Base-by-base conservation (phyloP, 306 rosid species). In the Boehmeria nivea region DNA sequence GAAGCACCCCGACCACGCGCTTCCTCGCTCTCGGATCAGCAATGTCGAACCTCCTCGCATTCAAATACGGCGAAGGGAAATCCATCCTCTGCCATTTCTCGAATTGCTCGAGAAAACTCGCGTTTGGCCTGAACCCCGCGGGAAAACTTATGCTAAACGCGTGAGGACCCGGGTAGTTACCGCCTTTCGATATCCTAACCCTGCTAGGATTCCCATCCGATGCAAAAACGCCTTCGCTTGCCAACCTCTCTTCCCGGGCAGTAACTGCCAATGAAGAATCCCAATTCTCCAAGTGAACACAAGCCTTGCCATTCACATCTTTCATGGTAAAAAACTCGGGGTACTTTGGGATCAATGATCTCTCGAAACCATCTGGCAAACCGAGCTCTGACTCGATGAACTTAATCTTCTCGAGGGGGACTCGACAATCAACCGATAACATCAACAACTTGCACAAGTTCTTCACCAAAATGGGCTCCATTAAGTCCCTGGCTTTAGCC, bases 21-120 rank as follows among this genome's bases (percentile, higher is more conserved):
- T 90, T 90, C 37, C 87, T 81, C 8, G 94, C 66, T 69, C 68
- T 80, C 2, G 91, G 87, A 68, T 81, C 88, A 21, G 78, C 65
- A 28, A 56, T 61, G 19, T 81, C 83, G 12, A 90, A 75, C 66
- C 94, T 86, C 76, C 91, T 86, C 0, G 94, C 97, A 33, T 70
- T 90, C 67, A 90, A 65, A 73, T 86, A 90, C 0, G 95, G 97
- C 33, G 90, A 83, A 60, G 94, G 94, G 73, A 86, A 86, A 28
- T 86, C 94, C 82, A 83, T 70, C 58, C 72, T 90, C 77, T 86
- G 90, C 95, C 90, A 83, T 75, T 64, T 74, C 66, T 82, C 81
- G 50, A 83, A 61, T 61, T 81, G 77, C 70, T 81, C 74, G 21
- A 82, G 87, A 47, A 68, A 88, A 59, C 81, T 62, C 70, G 56